These are phyloP conservation scores for Piromyces finnis DNA, from an alignment of 192 early-diverging fungal genomes.

Conservation along the genomic window DNA sequence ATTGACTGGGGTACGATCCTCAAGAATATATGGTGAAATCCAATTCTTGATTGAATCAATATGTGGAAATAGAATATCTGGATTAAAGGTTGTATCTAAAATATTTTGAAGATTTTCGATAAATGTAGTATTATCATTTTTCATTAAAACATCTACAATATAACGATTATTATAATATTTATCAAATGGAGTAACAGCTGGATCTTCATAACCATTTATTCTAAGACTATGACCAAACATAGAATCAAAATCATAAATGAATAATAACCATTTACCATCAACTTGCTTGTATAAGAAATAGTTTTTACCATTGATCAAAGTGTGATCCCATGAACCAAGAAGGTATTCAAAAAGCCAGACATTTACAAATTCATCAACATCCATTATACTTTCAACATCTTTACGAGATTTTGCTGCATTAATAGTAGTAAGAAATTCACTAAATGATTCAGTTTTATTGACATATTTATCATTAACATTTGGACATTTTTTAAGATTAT, in stretches of 20 bases:
- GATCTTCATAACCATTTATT: not conserved
- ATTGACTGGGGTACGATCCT: not conserved
- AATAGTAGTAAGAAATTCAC: not conserved
- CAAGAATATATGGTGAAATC: not conserved
- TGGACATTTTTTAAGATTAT: not conserved
- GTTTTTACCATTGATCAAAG: not conserved
- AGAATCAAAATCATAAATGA: not conserved
- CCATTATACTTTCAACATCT: not conserved
- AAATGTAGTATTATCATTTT: not conserved
- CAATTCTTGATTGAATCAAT: not conserved
- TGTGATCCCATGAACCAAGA: not conserved
- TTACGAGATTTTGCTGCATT: not conserved
- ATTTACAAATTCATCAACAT: not conserved
- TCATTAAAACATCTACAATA: not conserved
- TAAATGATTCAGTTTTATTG: not conserved
- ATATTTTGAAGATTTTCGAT: not conserved
- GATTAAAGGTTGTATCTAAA: not conserved
- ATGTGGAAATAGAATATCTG: not conserved
- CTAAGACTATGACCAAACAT: not conserved
- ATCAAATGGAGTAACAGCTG: not conserved
- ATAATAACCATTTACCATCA: not conserved
- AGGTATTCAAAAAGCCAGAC: not conserved
- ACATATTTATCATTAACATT: not conserved
- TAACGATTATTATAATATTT: not conserved
- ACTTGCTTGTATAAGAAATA: not conserved